Evolutionary conservation across 2,329 filamentous ascomycete species (phyloP), one percentile per base, ranked within the genome.

Genomic region (Samsoniella hepiali): DNA sequence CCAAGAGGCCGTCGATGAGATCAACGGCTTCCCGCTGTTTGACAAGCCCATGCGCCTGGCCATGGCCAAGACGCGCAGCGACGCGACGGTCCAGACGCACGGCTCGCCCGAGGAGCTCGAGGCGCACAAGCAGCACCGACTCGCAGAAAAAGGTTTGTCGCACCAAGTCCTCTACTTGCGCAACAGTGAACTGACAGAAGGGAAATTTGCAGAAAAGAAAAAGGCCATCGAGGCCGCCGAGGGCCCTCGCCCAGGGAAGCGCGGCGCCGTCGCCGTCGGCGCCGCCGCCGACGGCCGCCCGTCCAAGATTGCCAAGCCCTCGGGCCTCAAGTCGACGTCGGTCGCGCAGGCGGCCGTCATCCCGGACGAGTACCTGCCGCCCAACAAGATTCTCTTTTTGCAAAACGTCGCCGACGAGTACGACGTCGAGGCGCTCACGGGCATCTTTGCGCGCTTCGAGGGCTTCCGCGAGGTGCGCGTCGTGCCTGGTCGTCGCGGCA

Each of bases 281-380:
- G 76, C 81, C 10, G 78, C 79, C 17, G 73, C 76, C 15, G 78
- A 83, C 22, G 77, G 73, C 32, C 85, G 89, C 56, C 86, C 89
- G 0, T 79, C 85, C 62, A 94, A 94, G 80, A 82, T 88, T 17
- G 83, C 85, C n/a, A 74, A 73, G 47, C 69, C 73, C 4, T 72
- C 74, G 0, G 91, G 91, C 40, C 85, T 94, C 79, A 96, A 96
- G 75, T 86, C 91, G 5, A 90, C 89, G 1, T 87, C 86, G 64
- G 83, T 87, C 6, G 82, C 86, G 15, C 82, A 87, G 1, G 82
- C 88, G 3, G 83, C 90, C 11, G 89, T 93, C 62, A 88, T 98
- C 22, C 93, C 93, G n/a, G 95, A 98, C 84, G 95, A 99, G 78
- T 98, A 97, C 76, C 85, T 98, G 4, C 94, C 94, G 4, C 94